Conservation (phyloP, 2,329 filamentous ascomycete species). For the Furcasterigmium sp. region DNA sequence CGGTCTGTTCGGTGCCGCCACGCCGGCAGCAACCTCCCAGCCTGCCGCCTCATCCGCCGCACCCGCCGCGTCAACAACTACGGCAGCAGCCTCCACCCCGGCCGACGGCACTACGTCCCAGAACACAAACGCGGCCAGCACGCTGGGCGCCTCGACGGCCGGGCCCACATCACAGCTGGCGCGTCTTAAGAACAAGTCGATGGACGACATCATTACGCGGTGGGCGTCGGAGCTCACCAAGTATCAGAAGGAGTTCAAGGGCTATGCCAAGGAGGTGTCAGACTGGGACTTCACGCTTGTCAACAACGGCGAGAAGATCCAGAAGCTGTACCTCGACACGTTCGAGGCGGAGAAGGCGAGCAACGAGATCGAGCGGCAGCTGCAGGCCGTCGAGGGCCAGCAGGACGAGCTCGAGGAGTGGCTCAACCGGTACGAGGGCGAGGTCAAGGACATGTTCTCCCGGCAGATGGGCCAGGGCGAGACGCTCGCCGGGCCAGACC, state of each 20-base stretch:
- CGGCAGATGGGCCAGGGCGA: constrained; percentile 73
- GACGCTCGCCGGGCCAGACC: constrained; percentile 79
- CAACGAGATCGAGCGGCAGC: constrained; percentile 87
- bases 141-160: constrained; percentile 66
- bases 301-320: constrained; percentile 91
- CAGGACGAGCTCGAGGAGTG: constrained; percentile 86
- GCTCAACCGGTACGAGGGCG: constrained; percentile 85
- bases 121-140: constrained; percentile 22
- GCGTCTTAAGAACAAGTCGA: constrained; percentile 94
- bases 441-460: constrained; percentile 83
- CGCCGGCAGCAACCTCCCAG: constrained; percentile 24
- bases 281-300: constrained; percentile 90
- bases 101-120: constrained; percentile 16
- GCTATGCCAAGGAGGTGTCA: constrained; percentile 80
- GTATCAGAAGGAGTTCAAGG: constrained; percentile 94
- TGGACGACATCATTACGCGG: constrained; percentile 96
- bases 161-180: constrained; percentile 82
- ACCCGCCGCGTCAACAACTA: constrained; percentile 16
- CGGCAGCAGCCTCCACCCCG: constrained; percentile 23
- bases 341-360: constrained; percentile 92
- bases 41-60: constrained; percentile 22
- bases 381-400: constrained; percentile 83
- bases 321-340: constrained; percentile 85
- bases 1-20: constrained; percentile 22
- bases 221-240: constrained; percentile 95